phyloP scores from a whole-genome alignment of 2,329 filamentous ascomycete genomes.

The Sarocladium brachiariae region DNA sequence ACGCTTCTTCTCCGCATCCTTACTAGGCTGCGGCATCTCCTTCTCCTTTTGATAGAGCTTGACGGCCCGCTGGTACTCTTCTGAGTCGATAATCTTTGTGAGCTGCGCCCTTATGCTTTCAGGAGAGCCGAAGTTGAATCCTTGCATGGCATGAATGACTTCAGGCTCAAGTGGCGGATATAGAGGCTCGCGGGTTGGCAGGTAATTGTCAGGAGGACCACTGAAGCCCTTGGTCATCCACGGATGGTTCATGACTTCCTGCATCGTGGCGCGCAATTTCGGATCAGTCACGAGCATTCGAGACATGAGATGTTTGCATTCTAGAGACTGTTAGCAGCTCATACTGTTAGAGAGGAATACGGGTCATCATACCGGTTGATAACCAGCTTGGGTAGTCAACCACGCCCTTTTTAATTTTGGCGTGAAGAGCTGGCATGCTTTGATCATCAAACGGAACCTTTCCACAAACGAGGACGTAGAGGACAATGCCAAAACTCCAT shows the following conservation, averaged over 20 bases:
- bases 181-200: slow-evolving; percentile 79
- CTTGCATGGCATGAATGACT: slow-evolving; percentile 89
- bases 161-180: slow-evolving; percentile 74
- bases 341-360: background rate
- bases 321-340: slow-evolving; percentile 43
- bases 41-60: slow-evolving; percentile 61
- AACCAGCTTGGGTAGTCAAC: slow-evolving; percentile 96
- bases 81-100: slow-evolving; percentile 80
- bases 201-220: slow-evolving; percentile 78
- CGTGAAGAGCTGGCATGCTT: slow-evolving; percentile 96
- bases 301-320: slow-evolving; percentile 88
- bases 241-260: slow-evolving; percentile 88
- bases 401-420: slow-evolving; percentile 95
- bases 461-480: slow-evolving; percentile 94
- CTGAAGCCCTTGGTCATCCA: slow-evolving; percentile 95
- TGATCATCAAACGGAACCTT: slow-evolving; percentile 99
- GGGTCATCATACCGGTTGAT: slow-evolving; percentile 61
- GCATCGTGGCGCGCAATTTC: slow-evolving; percentile 73
- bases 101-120: slow-evolving; percentile 79
- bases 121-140: slow-evolving; percentile 90
- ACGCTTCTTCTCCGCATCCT: slow-evolving; percentile 72
- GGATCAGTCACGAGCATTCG: slow-evolving; percentile 96
- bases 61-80: slow-evolving; percentile 87
- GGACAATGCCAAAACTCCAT: slow-evolving; percentile 97
- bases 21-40: slow-evolving; percentile 49